Conservation (phyloP, 441 rosid genomes). For the Breynia disticha region DNA sequence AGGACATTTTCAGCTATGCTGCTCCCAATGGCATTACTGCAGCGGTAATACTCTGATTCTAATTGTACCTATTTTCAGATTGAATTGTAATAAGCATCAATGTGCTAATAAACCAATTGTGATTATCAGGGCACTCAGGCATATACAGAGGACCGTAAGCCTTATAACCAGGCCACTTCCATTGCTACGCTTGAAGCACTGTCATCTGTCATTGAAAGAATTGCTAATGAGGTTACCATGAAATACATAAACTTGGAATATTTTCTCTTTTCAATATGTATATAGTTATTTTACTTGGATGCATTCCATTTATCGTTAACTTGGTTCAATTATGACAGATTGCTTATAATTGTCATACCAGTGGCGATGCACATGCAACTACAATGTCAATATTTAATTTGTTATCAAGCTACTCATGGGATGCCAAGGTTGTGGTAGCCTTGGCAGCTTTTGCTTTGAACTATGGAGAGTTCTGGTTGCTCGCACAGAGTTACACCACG, state of each 20-base stretch:
- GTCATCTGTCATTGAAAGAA: constrained; percentile 48
- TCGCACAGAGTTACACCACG: constrained; percentile 40
- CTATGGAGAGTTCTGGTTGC: constrained; percentile 55
- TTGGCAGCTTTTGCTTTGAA: constrained; percentile 53
- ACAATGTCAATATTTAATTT: constrained; percentile 31
- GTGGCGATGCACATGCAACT: constrained; percentile 36
- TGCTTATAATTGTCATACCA: constrained; percentile 31
- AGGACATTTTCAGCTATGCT: constrained; percentile 37
- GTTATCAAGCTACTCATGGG: constrained; percentile 42
- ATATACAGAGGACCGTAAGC: constrained; percentile 21
- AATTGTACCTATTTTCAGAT: neutral
- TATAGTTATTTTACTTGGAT: no score
- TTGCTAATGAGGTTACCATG: constrained; percentile 56
- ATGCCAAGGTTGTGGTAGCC: constrained; percentile 45
- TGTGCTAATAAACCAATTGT: neutral
- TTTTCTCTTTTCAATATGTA: no score
- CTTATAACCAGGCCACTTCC: constrained; percentile 6
- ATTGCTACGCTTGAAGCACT: constrained; percentile 42
- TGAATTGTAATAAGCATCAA: no score
- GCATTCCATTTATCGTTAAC: neutral
- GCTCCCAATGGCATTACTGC: constrained; percentile 17
- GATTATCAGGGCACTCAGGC: constrained; percentile 15
- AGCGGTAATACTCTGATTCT: constrained; percentile 14
- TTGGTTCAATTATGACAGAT: constrained; percentile 22
- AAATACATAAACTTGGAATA: neutral